These are phyloP conservation scores for Phyllachora maydis DNA, from an alignment of 2,329 filamentous ascomycete genomes.

Conservation along the genomic window DNA sequence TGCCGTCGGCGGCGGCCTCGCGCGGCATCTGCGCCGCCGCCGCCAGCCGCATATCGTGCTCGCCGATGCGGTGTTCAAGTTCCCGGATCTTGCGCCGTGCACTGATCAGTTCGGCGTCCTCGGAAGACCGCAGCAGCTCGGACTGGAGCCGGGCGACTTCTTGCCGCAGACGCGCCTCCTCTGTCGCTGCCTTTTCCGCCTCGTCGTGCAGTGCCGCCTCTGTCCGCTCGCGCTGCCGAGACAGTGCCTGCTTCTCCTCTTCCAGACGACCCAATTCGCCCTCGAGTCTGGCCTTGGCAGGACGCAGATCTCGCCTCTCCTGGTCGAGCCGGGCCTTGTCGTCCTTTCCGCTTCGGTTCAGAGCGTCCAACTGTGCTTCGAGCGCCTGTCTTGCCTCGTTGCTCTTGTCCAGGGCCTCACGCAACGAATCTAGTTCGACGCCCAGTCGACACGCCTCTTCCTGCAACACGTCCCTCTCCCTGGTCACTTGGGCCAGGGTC, in stretches of 20 bases:
- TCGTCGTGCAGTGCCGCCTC: conserved; percentile 46
- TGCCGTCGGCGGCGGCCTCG: conserved; percentile 17
- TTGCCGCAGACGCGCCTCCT: conserved; percentile 39
- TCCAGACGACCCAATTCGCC: conserved; percentile 42
- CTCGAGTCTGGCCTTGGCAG: conserved; percentile 46
- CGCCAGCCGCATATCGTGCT: conserved; percentile 25
- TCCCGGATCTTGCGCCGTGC: conserved; percentile 42
- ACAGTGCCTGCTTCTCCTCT: conserved; percentile 38
- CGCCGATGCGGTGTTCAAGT: conserved; percentile 38
- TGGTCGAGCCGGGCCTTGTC: conserved; percentile 42
- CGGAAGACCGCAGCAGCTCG: conserved; percentile 21
- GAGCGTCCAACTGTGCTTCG: conserved; percentile 33
- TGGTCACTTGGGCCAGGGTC: conserved; percentile 31
- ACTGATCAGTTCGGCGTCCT: conserved; percentile 30
- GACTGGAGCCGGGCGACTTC: conserved; percentile 31
- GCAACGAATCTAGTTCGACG: conserved; percentile 37
- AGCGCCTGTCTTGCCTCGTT: conserved; percentile 48
- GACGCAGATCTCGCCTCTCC: conserved; percentile 47
- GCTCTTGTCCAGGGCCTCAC: conserved; percentile 31
- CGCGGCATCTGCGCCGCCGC: conserved; percentile 10
- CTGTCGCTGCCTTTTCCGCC: conserved; percentile 41
- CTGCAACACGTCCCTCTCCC: conserved; percentile 42
- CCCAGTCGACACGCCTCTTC: conserved; percentile 39
- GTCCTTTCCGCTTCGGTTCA: conserved; percentile 31
- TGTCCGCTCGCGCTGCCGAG: conserved; percentile 33